Base-by-base conservation (phyloP, 108 stramenopile species). In the Mediolabrus comicus region DNA sequence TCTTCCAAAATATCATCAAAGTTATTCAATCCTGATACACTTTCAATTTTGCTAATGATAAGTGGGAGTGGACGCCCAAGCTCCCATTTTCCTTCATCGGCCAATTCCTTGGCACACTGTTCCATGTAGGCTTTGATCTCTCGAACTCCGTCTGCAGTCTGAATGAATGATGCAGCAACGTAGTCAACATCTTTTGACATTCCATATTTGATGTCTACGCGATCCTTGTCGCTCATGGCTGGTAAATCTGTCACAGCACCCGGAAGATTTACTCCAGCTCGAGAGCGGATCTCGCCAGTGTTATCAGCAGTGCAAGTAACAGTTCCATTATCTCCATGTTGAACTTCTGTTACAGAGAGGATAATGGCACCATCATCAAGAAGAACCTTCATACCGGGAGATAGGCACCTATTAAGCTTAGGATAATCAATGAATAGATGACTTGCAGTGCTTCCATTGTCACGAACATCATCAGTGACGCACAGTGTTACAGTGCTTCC, bases 261-360 rank as follows among this genome's bases (percentile, higher is more conserved):
- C 9, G 99, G 99, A 5, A 99, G 74, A 77, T 98, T 99, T 70
- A 99, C 96, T 75, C 98, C 98, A 59, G 98, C 98, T 24, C 97
- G 84, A 68, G 94, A 90, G 46, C 95, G 83, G 35, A 97, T 67
- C 54, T 88, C 88, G 31, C 88, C 94, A 13, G 88, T 69, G 67
- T 96, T 97, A 62, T 88, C 83, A 51, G 95, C 81, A 22, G 65
- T 73, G 59, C 86, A 92, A 38, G 62, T 66, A 10, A 96, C 92
- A 33, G 62, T 71, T 27, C 87, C 90, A 33, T 52, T 17, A 35
- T 84, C 51, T 17, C 74, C 72, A 16, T 69, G 65, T 56, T 84
- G 70, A 57, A 92, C 87, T 27, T 68, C 70, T 53, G 73, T 61
- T 17, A 99, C 99, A 8, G 83, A 92, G 51, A 99, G 75, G 36